A percentile compares a stretch with the other conserved stretches of the same genome.
phyloP scores from a whole-genome alignment of 495 filamentous ascomycete genomes.

The Talaromyces wortmannii region DNA sequence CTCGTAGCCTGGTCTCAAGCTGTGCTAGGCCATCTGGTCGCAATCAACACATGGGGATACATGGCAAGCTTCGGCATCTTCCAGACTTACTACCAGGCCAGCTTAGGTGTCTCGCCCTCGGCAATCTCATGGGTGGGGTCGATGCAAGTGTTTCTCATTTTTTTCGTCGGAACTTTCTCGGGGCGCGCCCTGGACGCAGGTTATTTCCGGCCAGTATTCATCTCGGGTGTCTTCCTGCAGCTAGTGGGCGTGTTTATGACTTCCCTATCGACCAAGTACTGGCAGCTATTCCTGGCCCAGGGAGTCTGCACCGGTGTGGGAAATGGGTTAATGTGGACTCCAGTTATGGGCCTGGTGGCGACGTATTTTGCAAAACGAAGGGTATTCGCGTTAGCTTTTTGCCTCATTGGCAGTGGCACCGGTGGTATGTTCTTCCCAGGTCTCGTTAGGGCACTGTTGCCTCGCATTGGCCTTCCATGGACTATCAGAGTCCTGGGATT shows the following conservation, averaged over 20 bases:
- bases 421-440: slow-evolving; percentile 74
- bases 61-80: slow-evolving; percentile 78
- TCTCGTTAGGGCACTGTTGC: slow-evolving; percentile 62
- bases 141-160: slow-evolving; percentile 24
- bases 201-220: slow-evolving; percentile 53
- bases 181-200: slow-evolving; percentile 64
- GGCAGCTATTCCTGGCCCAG: slow-evolving; percentile 78
- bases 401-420: slow-evolving; percentile 60
- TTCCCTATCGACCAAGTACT: slow-evolving; percentile 53
- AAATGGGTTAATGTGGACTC: slow-evolving; percentile 66
- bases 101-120: slow-evolving; percentile 43
- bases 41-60: slow-evolving; percentile 72
- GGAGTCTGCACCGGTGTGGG: slow-evolving; percentile 74
- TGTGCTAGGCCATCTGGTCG: slow-evolving; percentile 55
- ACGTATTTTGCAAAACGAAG: slow-evolving; percentile 71
- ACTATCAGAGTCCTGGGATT: slow-evolving; percentile 30
- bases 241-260: slow-evolving; percentile 68
- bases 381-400: slow-evolving; percentile 60
- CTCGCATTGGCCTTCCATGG: slow-evolving; percentile 36
- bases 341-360: slow-evolving; percentile 57
- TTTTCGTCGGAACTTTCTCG: slow-evolving; percentile 34
- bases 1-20: slow-evolving; percentile 61
- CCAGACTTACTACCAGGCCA: slow-evolving; percentile 65
- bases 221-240: slow-evolving; percentile 49
- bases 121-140: slow-evolving; percentile 59